Conservation (phyloP, 441 rosid species). For the Macaranga tanarius region DNA sequence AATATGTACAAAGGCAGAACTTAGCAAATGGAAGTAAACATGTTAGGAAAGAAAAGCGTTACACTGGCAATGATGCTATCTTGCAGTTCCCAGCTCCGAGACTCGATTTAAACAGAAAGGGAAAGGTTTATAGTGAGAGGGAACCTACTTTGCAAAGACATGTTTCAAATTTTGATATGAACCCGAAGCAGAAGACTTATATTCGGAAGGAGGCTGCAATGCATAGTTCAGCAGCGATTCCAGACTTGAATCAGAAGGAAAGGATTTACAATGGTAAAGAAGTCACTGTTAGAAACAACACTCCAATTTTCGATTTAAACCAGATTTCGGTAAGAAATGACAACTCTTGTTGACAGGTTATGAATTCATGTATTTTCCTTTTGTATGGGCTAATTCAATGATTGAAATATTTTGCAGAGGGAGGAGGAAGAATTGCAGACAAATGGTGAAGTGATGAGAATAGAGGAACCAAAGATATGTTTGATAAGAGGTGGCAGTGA, state of each 20-base stretch:
- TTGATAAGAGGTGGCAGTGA: constrained; percentile 37
- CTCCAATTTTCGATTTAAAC: constrained; percentile 72
- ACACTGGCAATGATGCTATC: constrained; percentile 27
- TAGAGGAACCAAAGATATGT: constrained; percentile 44
- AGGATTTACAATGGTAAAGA: constrained; percentile 48
- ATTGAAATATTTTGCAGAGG: constrained; percentile 41
- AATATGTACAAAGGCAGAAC: constrained; percentile 29
- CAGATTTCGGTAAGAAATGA: constrained; percentile 65
- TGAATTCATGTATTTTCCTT: background rate
- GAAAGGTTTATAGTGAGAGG: constrained; percentile 34
- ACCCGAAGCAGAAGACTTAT: constrained; percentile 40
- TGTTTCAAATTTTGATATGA: constrained; percentile 30
- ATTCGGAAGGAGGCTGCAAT: constrained; percentile 38
- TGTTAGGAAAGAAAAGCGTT: constrained; percentile 33
- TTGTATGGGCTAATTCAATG: constrained; percentile 18
- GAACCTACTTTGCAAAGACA: constrained; percentile 27
- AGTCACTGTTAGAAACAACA: constrained; percentile 26
- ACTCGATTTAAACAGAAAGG: constrained; percentile 42
- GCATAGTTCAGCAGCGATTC: constrained; percentile 26
- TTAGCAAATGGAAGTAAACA: constrained; percentile 26
- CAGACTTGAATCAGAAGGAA: constrained; percentile 58
- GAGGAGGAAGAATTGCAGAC: constrained; percentile 72
- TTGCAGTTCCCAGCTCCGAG: constrained; percentile 18
- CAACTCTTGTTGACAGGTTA: background rate
- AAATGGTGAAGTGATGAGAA: constrained; percentile 32